These are phyloP conservation scores for Ophiocordyceps camponoti-floridani DNA, from an alignment of 2,329 filamentous ascomycete genomes.

Conservation along the genomic window DNA sequence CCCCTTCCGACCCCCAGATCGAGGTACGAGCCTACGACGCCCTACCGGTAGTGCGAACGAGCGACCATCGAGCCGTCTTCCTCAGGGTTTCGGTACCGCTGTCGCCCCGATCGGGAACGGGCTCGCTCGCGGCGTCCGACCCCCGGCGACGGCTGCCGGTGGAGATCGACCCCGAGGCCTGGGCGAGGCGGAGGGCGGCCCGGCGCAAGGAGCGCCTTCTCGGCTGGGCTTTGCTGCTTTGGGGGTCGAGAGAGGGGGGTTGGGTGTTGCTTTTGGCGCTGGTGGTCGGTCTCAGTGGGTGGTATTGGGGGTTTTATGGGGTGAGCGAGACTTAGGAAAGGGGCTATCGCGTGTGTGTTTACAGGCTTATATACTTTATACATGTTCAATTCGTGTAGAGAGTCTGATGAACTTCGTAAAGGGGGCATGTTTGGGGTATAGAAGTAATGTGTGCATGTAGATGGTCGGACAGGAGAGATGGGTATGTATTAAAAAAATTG, in stretches of 20 bases:
- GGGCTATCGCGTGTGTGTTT: no score
- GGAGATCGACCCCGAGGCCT: slow-evolving; percentile 34
- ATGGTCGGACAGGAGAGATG: no score
- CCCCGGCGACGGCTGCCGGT: slow-evolving; percentile 28
- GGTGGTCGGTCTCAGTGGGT: slow-evolving; percentile 20
- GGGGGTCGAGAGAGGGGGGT: slow-evolving; percentile 33
- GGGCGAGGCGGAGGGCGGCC: slow-evolving; percentile 29
- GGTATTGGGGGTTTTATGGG: slow-evolving; percentile 25
- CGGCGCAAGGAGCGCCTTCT: slow-evolving; percentile 26
- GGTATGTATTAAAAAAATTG: no score
- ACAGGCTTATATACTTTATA: no score
- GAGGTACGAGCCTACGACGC: slow-evolving; percentile 51
- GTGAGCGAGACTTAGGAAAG: no score
- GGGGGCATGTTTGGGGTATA: no score
- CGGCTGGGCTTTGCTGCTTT: slow-evolving; percentile 36
- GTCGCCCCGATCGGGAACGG: slow-evolving; percentile 21
- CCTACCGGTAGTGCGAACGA: slow-evolving; percentile 62
- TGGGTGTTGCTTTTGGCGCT: slow-evolving; percentile 21
- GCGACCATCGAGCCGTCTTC: slow-evolving; percentile 75
- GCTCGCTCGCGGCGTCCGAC: slow-evolving; percentile 14
- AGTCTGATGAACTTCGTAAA: no score
- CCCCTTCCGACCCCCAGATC: slow-evolving; percentile 24
- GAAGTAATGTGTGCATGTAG: no score
- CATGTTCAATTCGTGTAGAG: no score
- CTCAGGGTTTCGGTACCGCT: slow-evolving; percentile 52